Percentiles rank a stretch among this genome's conserved stretches.
Evolutionary conservation across 306 rosid genomes (phyloP).

Genomic region (Dalbergia oliveri): DNA sequence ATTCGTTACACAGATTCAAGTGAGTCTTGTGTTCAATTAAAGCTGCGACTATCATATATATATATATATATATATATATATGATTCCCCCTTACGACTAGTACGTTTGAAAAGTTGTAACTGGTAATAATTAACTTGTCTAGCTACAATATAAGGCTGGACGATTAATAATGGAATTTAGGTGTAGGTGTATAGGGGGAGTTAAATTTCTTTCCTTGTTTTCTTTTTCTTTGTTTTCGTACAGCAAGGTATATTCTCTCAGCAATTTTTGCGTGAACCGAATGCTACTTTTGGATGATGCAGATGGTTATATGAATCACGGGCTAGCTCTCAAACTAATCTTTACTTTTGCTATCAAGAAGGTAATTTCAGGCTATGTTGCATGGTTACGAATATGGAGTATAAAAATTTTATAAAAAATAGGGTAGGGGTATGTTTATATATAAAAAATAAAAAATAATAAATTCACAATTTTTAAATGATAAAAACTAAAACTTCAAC

Average conservation of each 20-base stretch:
- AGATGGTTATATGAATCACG: too few relatives aligned
- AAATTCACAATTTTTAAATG: too few relatives aligned
- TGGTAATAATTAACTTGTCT: neutral
- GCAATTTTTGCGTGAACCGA: neutral
- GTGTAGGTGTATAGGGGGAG: neutral
- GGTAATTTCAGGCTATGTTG: neutral
- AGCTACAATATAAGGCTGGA: neutral
- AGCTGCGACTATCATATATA: neutral
- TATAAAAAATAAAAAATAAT: too few relatives aligned
- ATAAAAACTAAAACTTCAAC: too few relatives aligned
- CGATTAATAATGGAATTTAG: neutral
- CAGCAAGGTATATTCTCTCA: neutral
- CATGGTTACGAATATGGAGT: too few relatives aligned
- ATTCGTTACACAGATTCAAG: neutral
- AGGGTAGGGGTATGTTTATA: too few relatives aligned
- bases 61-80: neutral
- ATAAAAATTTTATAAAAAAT: too few relatives aligned
- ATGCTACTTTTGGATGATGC: too few relatives aligned
- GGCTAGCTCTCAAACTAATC: too few relatives aligned
- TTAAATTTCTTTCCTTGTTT: too few relatives aligned
- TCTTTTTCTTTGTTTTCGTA: too few relatives aligned
- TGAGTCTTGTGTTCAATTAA: neutral
- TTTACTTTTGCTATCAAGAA: neutral
- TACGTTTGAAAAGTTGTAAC: neutral
- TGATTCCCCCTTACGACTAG: neutral